Percentiles rank a stretch among this genome's conserved stretches.
Evolutionary conservation across 1,139 yeast genomes (phyloP).

Genomic region (Debaryomyces singareniensis): DNA sequence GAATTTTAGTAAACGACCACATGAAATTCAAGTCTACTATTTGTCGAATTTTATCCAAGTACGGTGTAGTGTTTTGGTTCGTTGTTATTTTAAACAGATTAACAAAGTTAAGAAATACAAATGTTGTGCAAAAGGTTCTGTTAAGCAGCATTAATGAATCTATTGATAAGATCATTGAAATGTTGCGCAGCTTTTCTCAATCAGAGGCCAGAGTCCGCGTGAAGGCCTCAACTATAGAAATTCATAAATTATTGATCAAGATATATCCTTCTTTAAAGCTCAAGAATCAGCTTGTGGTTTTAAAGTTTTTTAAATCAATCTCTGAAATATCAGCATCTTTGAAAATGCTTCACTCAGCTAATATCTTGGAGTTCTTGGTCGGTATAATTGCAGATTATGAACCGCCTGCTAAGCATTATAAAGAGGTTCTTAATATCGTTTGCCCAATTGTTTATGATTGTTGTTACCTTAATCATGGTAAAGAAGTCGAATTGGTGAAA

Average conservation of each 20-base stretch:
- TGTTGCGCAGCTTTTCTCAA: constrained; percentile 35
- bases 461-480: constrained; percentile 49
- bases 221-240: constrained; percentile 35
- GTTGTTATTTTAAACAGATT: constrained; percentile 35
- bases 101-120: constrained; percentile 10
- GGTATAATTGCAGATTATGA: constrained; percentile 21
- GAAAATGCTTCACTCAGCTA: constrained; percentile 31
- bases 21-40: constrained; percentile 46
- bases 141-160: constrained; percentile 21
- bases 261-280: constrained; percentile 25
- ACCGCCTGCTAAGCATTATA: constrained; percentile 24
- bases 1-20: constrained; percentile 36
- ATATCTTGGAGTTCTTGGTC: constrained; percentile 36
- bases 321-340: constrained; percentile 32
- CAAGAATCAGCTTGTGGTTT: constrained; percentile 28
- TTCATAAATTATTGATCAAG: constrained; percentile 40
- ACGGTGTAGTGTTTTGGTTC: constrained; percentile 46
- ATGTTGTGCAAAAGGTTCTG: constrained; percentile 8
- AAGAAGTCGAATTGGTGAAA: constrained; percentile 48
- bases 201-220: constrained; percentile 39
- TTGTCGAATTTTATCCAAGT: constrained; percentile 47
- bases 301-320: constrained; percentile 40
- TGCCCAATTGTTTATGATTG: constrained; percentile 47
- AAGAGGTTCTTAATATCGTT: constrained; percentile 36
- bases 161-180: constrained; percentile 30